Evolutionary conservation across 768 basidiomycete species (phyloP).

Genomic region (Xanthoconium stramineum): DNA sequence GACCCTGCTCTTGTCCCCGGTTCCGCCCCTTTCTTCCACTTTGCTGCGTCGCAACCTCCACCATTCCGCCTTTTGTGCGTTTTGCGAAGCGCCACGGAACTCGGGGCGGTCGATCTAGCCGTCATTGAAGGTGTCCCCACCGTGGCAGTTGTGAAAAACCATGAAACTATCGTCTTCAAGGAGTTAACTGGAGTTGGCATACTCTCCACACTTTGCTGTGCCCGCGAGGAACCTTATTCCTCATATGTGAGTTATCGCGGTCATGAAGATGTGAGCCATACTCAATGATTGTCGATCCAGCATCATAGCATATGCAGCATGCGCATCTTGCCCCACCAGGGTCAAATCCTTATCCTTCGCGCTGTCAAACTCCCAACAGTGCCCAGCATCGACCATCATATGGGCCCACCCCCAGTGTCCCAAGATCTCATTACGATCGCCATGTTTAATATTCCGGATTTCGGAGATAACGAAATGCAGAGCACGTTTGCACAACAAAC

Average conservation of each 20-base stretch:
- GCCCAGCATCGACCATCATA: background rate
- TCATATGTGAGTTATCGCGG: constrained; percentile 19
- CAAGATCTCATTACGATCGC: constrained; percentile 30
- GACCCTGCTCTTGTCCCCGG: constrained; percentile 40
- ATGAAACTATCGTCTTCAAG: constrained; percentile 41
- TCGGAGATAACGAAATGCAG: constrained; percentile 28
- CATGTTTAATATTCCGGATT: constrained; percentile 30
- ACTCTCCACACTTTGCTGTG: constrained; percentile 39
- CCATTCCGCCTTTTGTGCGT: constrained; percentile 42
- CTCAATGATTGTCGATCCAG: constrained; percentile 28
- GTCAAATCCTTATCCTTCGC: constrained; percentile 51
- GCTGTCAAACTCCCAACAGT: constrained; percentile 26
- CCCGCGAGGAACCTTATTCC: constrained; percentile 29
- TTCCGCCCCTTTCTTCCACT: constrained; percentile 36
- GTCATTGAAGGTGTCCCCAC: constrained; percentile 42
- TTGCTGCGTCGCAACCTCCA: constrained; percentile 33
- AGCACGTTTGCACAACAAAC: constrained; percentile 26
- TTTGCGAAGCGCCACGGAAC: constrained; percentile 35
- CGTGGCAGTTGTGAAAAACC: constrained; percentile 41
- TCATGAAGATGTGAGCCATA: background rate
- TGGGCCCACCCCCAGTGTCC: constrained; percentile 16
- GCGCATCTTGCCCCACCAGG: constrained; percentile 50
- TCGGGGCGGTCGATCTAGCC: constrained; percentile 41
- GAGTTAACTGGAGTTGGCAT: constrained; percentile 35
- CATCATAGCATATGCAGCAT: constrained; percentile 49